Evolutionary conservation across 208 protist genomes (phyloP), one percentile per base, ranked within the genome.

Genomic region (Crithidia mellificae): DNA sequence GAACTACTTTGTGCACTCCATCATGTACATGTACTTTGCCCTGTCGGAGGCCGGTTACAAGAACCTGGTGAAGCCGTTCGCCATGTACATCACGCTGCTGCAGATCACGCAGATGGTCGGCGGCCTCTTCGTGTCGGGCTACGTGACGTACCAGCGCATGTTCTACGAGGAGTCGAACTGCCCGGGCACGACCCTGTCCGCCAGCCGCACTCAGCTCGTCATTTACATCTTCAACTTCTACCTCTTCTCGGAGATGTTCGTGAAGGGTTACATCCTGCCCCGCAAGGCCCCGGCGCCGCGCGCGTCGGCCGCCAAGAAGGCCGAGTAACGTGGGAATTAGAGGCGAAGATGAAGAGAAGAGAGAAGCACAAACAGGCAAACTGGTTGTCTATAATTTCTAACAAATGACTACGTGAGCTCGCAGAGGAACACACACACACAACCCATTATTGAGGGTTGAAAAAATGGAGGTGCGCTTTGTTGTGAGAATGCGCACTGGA

Each of bases 11-110:
- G 95, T 98, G 41, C 97, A 98, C 80, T 78, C 90, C 25, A 88
- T 98, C 83, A 98, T 98, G 96, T 98, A 98, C 82, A 84, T 88
- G 6, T 98, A 98, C 81, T 98, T 98, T 68, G 79, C 83, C 36
- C 62, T 97, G 15, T 75, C 84, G 19, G 90, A 88, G 46, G 77
- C 76, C 19, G 86, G 88, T 19, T 74, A 80, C 53, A 83, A 85
- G 76, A 75, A 81, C 49, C 57, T 96, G 12, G 74, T 92, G 67
- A 84, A 85, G 76, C 85, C 88, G 1, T 85, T 96, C 53, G 90
- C 84, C 34, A 81, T 84, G 57, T 84, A 93, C 72, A 96, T 97
- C 72, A 97, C 94, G 43, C 62, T 80, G 49, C 47, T 95, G 50
- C 94, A 97, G 75, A 85, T 97, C 24, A 58, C 88, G 2, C 97